phyloP scores from a whole-genome alignment of 495 filamentous ascomycete species.

The Elasticomyces elasticus region DNA sequence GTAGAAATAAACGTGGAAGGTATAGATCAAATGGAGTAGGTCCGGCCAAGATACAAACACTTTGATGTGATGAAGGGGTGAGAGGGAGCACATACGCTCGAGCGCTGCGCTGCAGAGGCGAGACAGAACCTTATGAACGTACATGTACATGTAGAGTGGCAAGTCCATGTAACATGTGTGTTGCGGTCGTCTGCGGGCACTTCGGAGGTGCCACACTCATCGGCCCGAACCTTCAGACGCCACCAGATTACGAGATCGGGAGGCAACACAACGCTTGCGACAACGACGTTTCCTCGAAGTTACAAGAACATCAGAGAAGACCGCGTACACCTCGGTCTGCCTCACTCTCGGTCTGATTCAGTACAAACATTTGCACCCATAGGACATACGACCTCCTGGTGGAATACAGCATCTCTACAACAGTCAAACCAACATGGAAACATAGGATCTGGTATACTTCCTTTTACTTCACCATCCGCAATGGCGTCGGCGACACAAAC shows the following conservation, averaged over 20 bases:
- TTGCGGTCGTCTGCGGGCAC: background rate
- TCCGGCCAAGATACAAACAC: no score
- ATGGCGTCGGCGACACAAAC: slow-evolving; percentile 7
- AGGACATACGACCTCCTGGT: no score
- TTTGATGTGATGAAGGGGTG: no score
- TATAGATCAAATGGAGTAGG: no score
- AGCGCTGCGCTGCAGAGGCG: no score
- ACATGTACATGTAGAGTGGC: no score
- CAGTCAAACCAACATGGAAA: background rate
- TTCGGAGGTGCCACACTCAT: background rate
- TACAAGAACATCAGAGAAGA: background rate
- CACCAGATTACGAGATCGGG: background rate
- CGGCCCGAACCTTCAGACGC: background rate
- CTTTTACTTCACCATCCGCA: background rate
- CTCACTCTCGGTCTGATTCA: background rate
- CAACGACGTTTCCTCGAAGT: background rate
- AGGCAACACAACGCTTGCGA: slow-evolving; percentile 5
- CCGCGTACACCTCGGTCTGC: background rate
- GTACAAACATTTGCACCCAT: background rate
- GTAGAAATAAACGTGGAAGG: no score
- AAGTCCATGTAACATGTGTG: background rate
- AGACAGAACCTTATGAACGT: no score
- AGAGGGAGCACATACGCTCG: no score
- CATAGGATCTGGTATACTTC: background rate
- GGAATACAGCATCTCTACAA: no score